Percentiles rank a stretch among this genome's conserved stretches.
These are phyloP conservation scores for Myriosclerotinia scirpicola DNA, from an alignment of 2,329 filamentous ascomycete species.

Conservation along the genomic window DNA sequence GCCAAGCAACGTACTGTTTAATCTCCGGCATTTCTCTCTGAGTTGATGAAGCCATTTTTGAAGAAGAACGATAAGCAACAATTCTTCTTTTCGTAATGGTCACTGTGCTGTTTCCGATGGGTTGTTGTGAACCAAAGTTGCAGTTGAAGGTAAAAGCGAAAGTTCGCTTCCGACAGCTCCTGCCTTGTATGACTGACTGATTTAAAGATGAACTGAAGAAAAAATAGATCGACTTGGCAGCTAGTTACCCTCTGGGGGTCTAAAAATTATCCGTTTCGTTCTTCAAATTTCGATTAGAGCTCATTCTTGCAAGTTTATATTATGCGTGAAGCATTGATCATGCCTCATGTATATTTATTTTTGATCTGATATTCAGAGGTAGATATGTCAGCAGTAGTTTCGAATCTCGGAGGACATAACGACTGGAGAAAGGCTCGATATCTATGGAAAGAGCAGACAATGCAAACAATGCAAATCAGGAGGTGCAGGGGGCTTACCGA, in stretches of 20 bases:
- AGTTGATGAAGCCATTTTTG: constrained; percentile 5
- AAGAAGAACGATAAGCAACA: not conserved
- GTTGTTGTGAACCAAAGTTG: not conserved
- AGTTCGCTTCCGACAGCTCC: constrained; percentile 8
- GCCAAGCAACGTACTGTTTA: constrained; percentile 19
- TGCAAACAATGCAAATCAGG: not conserved
- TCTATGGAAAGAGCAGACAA: not conserved
- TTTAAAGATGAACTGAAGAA: constrained; percentile 7
- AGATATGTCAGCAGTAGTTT: not conserved
- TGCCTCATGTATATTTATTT: not conserved
- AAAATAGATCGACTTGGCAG: not conserved
- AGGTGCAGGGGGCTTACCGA: not conserved
- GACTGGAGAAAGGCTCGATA: not conserved
- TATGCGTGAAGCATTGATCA: not conserved
- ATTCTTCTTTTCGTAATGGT: not conserved
- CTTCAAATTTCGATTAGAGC: not conserved
- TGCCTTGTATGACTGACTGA: not conserved
- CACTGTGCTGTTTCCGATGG: not conserved
- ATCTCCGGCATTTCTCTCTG: constrained; percentile 5
- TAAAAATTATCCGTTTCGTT: not conserved
- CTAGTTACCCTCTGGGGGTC: not conserved
- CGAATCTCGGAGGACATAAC: not conserved
- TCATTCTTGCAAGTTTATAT: not conserved
- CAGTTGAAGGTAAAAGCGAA: not conserved
- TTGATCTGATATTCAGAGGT: not conserved